phyloP scores from a whole-genome alignment of 129 eudicot species.

The Sambucus nigra region DNA sequence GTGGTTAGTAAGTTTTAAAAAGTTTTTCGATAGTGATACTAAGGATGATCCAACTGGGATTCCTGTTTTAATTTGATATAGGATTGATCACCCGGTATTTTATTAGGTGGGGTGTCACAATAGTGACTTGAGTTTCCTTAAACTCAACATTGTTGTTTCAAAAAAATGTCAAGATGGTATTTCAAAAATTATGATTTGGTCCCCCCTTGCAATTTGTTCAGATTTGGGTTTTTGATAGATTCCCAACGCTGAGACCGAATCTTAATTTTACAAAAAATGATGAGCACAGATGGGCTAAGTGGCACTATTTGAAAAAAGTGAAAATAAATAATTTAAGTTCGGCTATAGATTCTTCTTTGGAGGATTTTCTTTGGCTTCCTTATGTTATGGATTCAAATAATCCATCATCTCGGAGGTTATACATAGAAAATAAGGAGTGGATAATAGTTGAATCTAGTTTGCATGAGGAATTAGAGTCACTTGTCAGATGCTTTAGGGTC shows the following conservation, averaged over 20 bases:
- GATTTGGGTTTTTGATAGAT: slow-evolving; percentile 34
- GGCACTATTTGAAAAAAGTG: slow-evolving; percentile 14
- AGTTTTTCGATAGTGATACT: no score
- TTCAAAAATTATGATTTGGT: slow-evolving; percentile 9
- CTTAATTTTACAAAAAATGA: background rate
- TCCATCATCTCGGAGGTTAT: slow-evolving; percentile 13
- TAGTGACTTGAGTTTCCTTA: slow-evolving; percentile 22
- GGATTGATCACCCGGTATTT: no score
- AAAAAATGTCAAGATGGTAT: background rate
- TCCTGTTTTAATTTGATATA: no score
- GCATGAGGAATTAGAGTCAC: slow-evolving; percentile 19
- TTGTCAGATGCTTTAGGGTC: slow-evolving; percentile 24
- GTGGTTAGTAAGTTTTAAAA: no score
- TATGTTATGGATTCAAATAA: slow-evolving; percentile 15
- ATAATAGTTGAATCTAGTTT: slow-evolving; percentile 3
- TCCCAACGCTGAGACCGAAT: slow-evolving; percentile 15
- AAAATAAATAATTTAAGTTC: slow-evolving; percentile 5
- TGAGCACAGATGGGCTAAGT: slow-evolving; percentile 18
- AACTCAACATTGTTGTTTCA: background rate
- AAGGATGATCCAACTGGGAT: no score
- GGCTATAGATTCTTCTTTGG: slow-evolving; percentile 6
- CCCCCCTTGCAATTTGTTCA: slow-evolving; percentile 33
- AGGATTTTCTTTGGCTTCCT: slow-evolving; percentile 33
- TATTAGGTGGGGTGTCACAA: no score
- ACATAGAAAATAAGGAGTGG: slow-evolving; percentile 24